Evolutionary conservation across 306 rosid species (phyloP).

Genomic region (Castanea crenata): DNA sequence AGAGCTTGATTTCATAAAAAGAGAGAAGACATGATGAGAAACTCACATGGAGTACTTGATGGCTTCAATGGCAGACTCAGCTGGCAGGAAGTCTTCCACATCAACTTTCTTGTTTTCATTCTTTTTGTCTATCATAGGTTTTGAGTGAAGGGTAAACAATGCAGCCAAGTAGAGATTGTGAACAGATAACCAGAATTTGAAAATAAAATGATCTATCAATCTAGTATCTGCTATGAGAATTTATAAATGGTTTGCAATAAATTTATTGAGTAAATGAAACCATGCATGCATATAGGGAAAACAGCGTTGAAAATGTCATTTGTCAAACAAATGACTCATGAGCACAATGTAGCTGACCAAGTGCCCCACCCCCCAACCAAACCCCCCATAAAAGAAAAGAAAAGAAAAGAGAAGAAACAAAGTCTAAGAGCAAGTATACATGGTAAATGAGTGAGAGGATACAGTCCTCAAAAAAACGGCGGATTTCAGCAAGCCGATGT

Average conservation of each 20-base stretch:
- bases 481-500: constrained; percentile 93
- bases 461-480: constrained; percentile 96
- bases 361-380: not conserved
- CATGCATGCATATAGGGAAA: not conserved
- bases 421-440: not conserved
- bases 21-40: not conserved
- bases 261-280: not conserved
- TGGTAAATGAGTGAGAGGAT: constrained; percentile 46
- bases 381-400: not conserved
- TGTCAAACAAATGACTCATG: not conserved
- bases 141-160: constrained; percentile 43
- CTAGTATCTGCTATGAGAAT: not conserved
- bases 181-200: not conserved
- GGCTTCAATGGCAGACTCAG: constrained; percentile 76
- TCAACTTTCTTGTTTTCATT: constrained; percentile 93
- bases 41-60: constrained; percentile 88
- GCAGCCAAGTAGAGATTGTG: constrained; percentile 1
- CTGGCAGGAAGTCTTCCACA: constrained; percentile 92
- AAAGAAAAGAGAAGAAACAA: not conserved
- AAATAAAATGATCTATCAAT: not conserved
- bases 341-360: too few species aligned
- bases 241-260: not conserved
- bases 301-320: not conserved
- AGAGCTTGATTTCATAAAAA: not conserved
- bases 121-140: constrained; percentile 70